Conservation (phyloP, 1,284 basidiomycete genomes). For the Tetrapyrgos nigripes region DNA sequence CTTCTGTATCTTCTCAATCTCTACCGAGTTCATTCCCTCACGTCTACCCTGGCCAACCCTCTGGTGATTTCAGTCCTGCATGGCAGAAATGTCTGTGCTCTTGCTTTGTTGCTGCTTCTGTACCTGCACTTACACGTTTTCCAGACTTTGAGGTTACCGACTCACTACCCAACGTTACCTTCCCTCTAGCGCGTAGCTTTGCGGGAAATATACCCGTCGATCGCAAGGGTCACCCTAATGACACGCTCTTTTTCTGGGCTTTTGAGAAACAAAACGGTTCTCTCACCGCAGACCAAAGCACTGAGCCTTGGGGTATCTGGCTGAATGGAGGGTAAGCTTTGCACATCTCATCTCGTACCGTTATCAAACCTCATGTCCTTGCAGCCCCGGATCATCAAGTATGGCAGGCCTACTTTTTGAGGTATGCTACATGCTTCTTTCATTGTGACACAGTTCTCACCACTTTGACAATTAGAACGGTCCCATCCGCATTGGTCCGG, state of each 20-base stretch:
- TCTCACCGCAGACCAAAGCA: conserved; percentile 48
- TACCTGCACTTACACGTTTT: not conserved
- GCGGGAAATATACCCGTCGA: conserved; percentile 75
- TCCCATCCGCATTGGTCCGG: conserved; percentile 59
- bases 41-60: conserved; percentile 57
- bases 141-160: conserved; percentile 63
- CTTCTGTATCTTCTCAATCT: not conserved
- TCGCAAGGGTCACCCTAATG: conserved; percentile 67
- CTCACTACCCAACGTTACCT: conserved; percentile 69
- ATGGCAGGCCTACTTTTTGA: conserved; percentile 68
- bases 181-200: conserved; percentile 58
- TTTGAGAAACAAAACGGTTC: conserved; percentile 69
- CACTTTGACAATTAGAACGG: conserved; percentile 56
- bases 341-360: not conserved
- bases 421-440: too few species aligned
- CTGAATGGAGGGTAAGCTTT: conserved; percentile 69
- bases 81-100: conserved; percentile 67
- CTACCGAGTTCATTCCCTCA: conserved; percentile 55
- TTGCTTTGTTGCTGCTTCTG: not conserved
- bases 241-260: conserved; percentile 78
- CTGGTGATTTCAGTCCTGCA: conserved; percentile 55
- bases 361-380: conserved; percentile 11
- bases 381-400: conserved; percentile 77
- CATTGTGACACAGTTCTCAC: not conserved
- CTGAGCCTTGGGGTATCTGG: conserved; percentile 79